A percentile compares a stretch with the other conserved stretches of the same genome.
phyloP scores from a whole-genome alignment of 768 basidiomycete genomes.

The Suillus clintonianus region DNA sequence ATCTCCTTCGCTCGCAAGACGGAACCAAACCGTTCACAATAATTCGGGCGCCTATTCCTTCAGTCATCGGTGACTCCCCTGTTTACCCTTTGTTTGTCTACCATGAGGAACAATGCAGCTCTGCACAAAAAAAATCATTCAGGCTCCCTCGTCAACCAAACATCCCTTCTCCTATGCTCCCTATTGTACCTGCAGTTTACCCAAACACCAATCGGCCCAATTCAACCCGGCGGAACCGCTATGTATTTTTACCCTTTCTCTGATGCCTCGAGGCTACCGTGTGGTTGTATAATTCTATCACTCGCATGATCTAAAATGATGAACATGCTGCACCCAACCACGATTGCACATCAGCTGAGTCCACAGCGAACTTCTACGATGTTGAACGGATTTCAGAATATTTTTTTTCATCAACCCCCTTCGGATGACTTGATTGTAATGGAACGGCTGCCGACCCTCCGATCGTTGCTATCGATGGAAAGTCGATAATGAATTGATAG shows the following conservation, averaged over 20 bases:
- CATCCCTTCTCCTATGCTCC: background rate
- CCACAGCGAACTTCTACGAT: background rate
- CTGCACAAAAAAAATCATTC: background rate
- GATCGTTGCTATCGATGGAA: conserved; percentile 21
- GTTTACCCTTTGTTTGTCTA: conserved; percentile 11
- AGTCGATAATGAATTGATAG: conserved; percentile 15
- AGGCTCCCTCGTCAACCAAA: conserved; percentile 2
- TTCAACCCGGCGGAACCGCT: conserved; percentile 15
- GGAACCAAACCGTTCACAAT: conserved; percentile 21
- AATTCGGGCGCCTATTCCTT: background rate
- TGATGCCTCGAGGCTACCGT: conserved; percentile 26
- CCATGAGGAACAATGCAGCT: conserved; percentile 1
- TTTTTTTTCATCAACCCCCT: background rate
- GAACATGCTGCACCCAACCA: conserved; percentile 5
- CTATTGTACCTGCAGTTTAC: background rate
- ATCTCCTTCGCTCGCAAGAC: conserved; percentile 32
- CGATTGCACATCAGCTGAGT: conserved; percentile 1
- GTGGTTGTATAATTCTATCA: background rate
- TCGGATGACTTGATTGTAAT: background rate
- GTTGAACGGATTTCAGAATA: background rate
- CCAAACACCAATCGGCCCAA: conserved; percentile 10
- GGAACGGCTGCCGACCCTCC: conserved; percentile 10
- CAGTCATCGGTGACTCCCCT: background rate
- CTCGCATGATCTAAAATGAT: background rate
- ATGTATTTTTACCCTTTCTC: conserved; percentile 7